Evolutionary conservation across 176 grass and related monocot genomes (phyloP), one percentile per base, ranked within the genome.

Genomic region (barley (Hordeum vulgare)): DNA sequence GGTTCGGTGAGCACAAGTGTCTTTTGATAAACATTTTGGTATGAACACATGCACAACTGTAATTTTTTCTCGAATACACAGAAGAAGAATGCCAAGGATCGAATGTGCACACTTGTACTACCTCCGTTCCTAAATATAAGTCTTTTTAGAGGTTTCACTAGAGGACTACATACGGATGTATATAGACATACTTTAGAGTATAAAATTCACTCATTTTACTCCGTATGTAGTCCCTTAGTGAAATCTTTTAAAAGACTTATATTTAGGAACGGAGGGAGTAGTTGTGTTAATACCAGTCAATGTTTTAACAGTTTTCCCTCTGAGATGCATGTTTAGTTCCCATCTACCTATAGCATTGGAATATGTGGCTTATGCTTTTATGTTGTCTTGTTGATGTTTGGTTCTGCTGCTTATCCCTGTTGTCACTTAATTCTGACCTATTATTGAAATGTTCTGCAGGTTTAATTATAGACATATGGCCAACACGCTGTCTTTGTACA

Each of bases 391-490:
- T 54, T 54, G 29, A 54, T 69, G 8, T 51, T 68, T 33, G 29
- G 45, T 69, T 67, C 29, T 56, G 6, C 26, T 73, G 9, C 25
- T 47, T 62, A 41, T 83, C 17, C 54, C 11, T 15, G 10, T 17
- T 9, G 4, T 49, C 0, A 34, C 53, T 57, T 85, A 41, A 77
- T 53, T 20, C 25, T 77, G 74, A 71, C 36, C 26, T 21, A 44
- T 75, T 73, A 29, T 75, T 56, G 10, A 53, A 36, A 79, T 76
- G 25, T 40, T 88, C 6, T 49, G 9, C 84, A 99, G 97, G 97
- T 99, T 99, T 81, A 99, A 96, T 92, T 99, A 99, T 76, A 82
- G 97, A 11, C 97, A 99, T 81, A 99, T 99, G 97, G 97, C 93
- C 13, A 99, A 99, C 40, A 96, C 97, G 47, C 84, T 99, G 31